phyloP scores from a whole-genome alignment of 129 eudicot genomes.

The Gnaphalium uliginosum region DNA sequence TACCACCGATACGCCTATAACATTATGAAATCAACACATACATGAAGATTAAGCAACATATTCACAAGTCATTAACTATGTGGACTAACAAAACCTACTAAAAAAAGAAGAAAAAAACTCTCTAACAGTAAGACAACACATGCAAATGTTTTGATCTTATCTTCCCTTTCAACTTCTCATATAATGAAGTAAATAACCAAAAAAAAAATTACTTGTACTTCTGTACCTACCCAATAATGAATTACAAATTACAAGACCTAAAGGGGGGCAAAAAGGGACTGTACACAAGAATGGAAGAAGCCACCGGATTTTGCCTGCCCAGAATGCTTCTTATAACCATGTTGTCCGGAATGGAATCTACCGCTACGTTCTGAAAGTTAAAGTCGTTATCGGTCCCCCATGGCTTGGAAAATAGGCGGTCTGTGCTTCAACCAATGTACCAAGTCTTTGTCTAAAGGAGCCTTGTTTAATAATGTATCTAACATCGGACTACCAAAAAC shows the following conservation, averaged over 20 bases:
- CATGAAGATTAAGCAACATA: constrained; percentile 25
- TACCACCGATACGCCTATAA: constrained; percentile 13
- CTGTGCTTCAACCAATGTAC: constrained; percentile 89
- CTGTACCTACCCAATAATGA: constrained; percentile 48
- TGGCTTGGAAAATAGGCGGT: constrained; percentile 79
- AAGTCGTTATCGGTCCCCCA: constrained; percentile 68
- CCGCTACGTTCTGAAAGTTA: constrained; percentile 25
- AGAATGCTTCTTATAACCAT: constrained; percentile 29
- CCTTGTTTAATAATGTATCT: constrained; percentile 62
- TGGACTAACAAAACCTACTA: constrained; percentile 9
- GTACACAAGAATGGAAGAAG: constrained; percentile 81
- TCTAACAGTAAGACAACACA: constrained; percentile 22
- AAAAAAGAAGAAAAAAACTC: background rate
- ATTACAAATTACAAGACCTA: constrained; percentile 59
- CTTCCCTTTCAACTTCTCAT: constrained; percentile 34
- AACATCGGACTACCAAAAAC: constrained; percentile 92
- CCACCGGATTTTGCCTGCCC: constrained; percentile 19
- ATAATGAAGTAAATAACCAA: constrained; percentile 22
- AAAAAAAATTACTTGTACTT: constrained; percentile 31
- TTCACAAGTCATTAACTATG: constrained; percentile 28
- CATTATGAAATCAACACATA: constrained; percentile 11
- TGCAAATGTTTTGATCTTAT: constrained; percentile 27
- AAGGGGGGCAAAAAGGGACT: constrained; percentile 41
- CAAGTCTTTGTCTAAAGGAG: constrained; percentile 73
- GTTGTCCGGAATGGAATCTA: constrained; percentile 27